A percentile compares a stretch with the other conserved stretches of the same genome.
Conservation (phyloP, 805 yeast genomes). For the Candida verbasci region DNA sequence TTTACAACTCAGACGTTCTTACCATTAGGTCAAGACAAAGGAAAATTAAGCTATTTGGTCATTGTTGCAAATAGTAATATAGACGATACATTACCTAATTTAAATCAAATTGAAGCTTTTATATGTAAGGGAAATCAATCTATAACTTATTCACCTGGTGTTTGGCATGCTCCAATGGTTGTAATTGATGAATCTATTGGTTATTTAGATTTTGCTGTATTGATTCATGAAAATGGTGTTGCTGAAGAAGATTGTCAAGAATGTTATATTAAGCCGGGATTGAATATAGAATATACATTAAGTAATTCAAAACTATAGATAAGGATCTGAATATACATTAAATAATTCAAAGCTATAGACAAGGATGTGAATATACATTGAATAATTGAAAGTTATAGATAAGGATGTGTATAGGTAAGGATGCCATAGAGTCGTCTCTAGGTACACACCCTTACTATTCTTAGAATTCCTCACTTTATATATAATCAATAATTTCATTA, state of each 20-base stretch:
- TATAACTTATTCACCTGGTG: constrained; percentile 78
- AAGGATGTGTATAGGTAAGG: no score
- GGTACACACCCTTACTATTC: no score
- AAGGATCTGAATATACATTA: no score
- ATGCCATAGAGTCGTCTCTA: no score
- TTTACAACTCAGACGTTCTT: constrained; percentile 81
- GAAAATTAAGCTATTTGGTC: constrained; percentile 60
- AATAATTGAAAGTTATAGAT: no score
- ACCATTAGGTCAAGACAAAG: constrained; percentile 71
- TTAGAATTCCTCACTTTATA: no score
- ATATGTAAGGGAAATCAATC: constrained; percentile 79
- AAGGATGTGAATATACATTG: no score
- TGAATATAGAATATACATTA: constrained; percentile 26
- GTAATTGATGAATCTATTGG: constrained; percentile 57
- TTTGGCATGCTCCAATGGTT: constrained; percentile 98
- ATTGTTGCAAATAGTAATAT: constrained; percentile 62
- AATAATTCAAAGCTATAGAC: no score
- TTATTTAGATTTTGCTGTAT: constrained; percentile 74
- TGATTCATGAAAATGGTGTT: constrained; percentile 80
- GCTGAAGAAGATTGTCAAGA: constrained; percentile 81
- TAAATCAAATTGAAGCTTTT: constrained; percentile 60
- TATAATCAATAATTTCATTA: constrained; percentile 35
- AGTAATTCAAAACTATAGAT: constrained; percentile 3
- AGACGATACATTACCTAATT: constrained; percentile 57
- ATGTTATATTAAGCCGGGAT: constrained; percentile 62